Evolutionary conservation across 1,284 basidiomycete species (phyloP).

Genomic region (Cutaneotrichosporon dermatis): DNA sequence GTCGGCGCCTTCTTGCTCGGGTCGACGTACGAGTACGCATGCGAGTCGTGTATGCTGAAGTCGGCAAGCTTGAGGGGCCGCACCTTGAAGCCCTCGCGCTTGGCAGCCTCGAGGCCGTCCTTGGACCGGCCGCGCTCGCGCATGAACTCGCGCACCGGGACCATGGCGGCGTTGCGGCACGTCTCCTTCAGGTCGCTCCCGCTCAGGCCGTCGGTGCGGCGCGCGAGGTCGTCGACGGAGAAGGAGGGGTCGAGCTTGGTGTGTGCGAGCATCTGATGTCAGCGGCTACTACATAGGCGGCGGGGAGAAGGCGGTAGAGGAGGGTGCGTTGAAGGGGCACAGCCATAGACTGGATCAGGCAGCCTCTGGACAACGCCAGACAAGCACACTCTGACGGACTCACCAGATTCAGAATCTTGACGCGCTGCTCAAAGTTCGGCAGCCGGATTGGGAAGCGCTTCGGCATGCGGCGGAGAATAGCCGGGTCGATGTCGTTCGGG

Average conservation of each 20-base stretch:
- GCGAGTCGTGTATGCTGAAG: slow-evolving; percentile 61
- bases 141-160: slow-evolving; percentile 83
- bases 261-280: slow-evolving; percentile 71
- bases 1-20: slow-evolving; percentile 29
- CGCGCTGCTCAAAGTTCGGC: slow-evolving; percentile 74
- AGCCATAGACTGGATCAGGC: too few species aligned
- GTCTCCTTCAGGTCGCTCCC: slow-evolving; percentile 91
- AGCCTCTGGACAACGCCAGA: too few species aligned
- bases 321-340: too few species aligned
- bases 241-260: slow-evolving; percentile 66
- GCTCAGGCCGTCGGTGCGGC: slow-evolving; percentile 70
- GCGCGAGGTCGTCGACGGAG: slow-evolving; percentile 63
- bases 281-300: neutral
- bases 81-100: slow-evolving; percentile 64
- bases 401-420: slow-evolving; percentile 84
- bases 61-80: slow-evolving; percentile 66
- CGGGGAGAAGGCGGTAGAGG: too few species aligned
- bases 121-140: slow-evolving; percentile 54
- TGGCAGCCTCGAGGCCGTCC: slow-evolving; percentile 45
- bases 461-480: slow-evolving; percentile 93
- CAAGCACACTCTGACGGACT: slow-evolving; percentile 19
- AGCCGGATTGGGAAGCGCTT: slow-evolving; percentile 90
- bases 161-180: slow-evolving; percentile 90
- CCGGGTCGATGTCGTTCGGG: slow-evolving; percentile 79
- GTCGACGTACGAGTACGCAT: slow-evolving; percentile 39